These are phyloP conservation scores for Hemisphaericaspora nanyangensis DNA, from an alignment of 805 yeast genomes.

Conservation along the genomic window DNA sequence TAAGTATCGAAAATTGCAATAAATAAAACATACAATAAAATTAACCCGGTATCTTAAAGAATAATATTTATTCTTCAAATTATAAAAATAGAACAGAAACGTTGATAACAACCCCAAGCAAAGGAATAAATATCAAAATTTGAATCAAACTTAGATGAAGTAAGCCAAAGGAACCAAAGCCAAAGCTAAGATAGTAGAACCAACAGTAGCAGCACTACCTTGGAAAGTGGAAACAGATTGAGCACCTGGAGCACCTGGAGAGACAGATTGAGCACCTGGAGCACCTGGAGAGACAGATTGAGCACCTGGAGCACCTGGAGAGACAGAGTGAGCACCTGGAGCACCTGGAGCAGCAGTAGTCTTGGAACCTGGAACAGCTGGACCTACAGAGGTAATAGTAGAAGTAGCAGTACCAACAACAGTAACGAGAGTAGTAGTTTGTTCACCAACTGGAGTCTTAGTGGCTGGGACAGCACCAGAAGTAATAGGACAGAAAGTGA, in stretches of 20 bases:
- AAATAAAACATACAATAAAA: slow-evolving; percentile 1
- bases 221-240: slow-evolving; percentile 17
- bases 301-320: slow-evolving; percentile 5
- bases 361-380: slow-evolving; percentile 10
- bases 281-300: slow-evolving; percentile 4
- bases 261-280: slow-evolving; percentile 7
- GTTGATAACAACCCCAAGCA: not conserved
- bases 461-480: slow-evolving; percentile 5
- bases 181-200: slow-evolving; percentile 25
- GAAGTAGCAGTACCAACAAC: slow-evolving; percentile 7
- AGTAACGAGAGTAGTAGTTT: slow-evolving; percentile 7
- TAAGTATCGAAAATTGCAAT: not conserved
- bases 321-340: slow-evolving; percentile 2
- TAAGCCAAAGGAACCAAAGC: slow-evolving; percentile 32
- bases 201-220: slow-evolving; percentile 19
- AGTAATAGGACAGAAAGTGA: slow-evolving; percentile 29
- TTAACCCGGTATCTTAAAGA: slow-evolving; percentile 1
- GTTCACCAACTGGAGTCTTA: slow-evolving; percentile 1
- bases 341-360: slow-evolving; percentile 9
- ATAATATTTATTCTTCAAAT: not conserved
- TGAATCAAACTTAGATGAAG: slow-evolving; percentile 23
- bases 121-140: too few relatives aligned
- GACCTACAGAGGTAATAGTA: slow-evolving; percentile 5
- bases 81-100: not conserved
- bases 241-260: slow-evolving; percentile 8